Base-by-base conservation (phyloP, 495 filamentous ascomycete species). In the Apiosordaria backusii region DNA sequence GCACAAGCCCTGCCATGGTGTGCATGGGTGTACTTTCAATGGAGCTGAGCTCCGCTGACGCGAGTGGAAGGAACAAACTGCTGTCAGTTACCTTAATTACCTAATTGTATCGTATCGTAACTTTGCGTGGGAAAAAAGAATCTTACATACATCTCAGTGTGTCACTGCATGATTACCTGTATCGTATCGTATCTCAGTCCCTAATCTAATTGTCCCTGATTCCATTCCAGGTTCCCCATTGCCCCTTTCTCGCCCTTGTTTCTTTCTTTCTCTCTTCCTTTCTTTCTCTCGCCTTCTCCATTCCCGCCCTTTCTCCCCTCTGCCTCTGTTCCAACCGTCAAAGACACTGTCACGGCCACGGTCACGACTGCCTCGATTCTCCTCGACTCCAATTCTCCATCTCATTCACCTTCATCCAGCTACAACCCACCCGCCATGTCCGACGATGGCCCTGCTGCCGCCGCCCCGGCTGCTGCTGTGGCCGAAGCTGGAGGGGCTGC, bases 351-450 rank as follows among this genome's bases (percentile, higher is more conserved):
- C 35, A 45, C 35, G 10, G 9, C 35, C 35, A 13, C 9, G 35
- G 9, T 45, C 9, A 45, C 35, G 5, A 45, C 35, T 15, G 35
- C n/a, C n/a, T n/a, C n/a, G n/a, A n/a, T n/a, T n/a, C n/a, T n/a
- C n/a, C n/a, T n/a, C n/a, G n/a, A n/a, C n/a, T n/a, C n/a, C n/a
- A n/a, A n/a, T n/a, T n/a, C n/a, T n/a, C n/a, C n/a, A 45, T 45
- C 35, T 45, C 16, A 13, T 2, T 45, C 35, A 7, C 35, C 0
- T 45, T 45, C 2, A 45, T 25, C n/a, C 29, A 35, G 23, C n/a
- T 23, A 21, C 63, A 50, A 60, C 15, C 7, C 7, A 19, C 18
- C 16, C 22, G 23, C 59, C 45, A 71, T 71, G 69, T 66, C 54
- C 50, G 63, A 64, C 9, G 69, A 66, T 55, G 52, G 52, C n/a